Evolutionary conservation across 495 filamentous ascomycete species (phyloP).

Genomic region (Aspergillus affinis): DNA sequence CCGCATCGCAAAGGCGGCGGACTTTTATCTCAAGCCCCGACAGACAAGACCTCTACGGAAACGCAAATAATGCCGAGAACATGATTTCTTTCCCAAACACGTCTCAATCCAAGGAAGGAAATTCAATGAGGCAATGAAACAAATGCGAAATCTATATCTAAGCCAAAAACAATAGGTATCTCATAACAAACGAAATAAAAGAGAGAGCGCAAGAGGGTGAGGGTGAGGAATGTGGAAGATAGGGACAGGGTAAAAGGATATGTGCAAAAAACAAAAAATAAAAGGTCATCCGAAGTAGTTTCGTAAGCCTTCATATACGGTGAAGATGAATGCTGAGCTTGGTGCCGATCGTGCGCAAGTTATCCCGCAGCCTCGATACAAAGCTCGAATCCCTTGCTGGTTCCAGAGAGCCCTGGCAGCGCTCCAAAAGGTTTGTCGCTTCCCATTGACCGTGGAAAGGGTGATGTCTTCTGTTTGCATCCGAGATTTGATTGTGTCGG

Average conservation of each 20-base stretch:
- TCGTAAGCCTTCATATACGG: slow-evolving; percentile 83
- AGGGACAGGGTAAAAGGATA: neutral
- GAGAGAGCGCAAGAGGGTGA: too few relatives aligned
- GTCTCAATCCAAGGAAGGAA: too few relatives aligned
- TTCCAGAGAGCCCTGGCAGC: slow-evolving; percentile 72
- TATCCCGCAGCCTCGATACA: slow-evolving; percentile 95
- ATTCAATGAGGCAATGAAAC: neutral
- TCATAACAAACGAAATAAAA: neutral
- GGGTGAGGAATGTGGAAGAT: neutral
- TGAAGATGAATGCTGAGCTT: slow-evolving; percentile 96
- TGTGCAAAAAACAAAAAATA: slow-evolving; percentile 1
- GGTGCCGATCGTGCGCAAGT: slow-evolving; percentile 84
- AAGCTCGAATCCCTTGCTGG: slow-evolving; percentile 73
- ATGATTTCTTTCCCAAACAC: too few relatives aligned
- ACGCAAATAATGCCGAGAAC: too few relatives aligned
- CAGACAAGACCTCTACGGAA: too few relatives aligned
- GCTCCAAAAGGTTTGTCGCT: slow-evolving; percentile 62
- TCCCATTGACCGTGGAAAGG: slow-evolving; percentile 24
- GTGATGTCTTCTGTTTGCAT: slow-evolving; percentile 86
- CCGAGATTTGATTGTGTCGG: slow-evolving; percentile 92
- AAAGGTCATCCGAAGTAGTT: slow-evolving; percentile 52
- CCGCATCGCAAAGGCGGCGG: neutral
- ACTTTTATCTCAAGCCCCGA: too few relatives aligned
- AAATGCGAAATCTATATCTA: neutral
- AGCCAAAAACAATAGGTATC: neutral